Conservation (phyloP, 1,139 yeast species). For the Debaryomyces sp. region DNA sequence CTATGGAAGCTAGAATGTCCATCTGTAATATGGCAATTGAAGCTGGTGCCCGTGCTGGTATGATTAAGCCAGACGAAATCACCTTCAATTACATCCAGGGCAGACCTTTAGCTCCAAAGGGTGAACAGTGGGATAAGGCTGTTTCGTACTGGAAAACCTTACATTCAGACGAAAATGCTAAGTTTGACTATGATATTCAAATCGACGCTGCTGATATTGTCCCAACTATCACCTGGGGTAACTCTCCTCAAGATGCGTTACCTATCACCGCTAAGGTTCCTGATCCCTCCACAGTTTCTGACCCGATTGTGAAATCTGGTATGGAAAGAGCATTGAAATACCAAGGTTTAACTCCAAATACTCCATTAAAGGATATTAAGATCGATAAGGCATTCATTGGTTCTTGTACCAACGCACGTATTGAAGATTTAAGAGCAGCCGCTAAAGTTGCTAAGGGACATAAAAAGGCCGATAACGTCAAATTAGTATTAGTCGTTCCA, state of each 20-base stretch:
- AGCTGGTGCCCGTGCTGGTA: slow-evolving; percentile 99
- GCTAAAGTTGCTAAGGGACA: slow-evolving; percentile 92
- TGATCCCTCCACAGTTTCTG: slow-evolving; percentile 73
- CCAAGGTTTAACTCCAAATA: slow-evolving; percentile 88
- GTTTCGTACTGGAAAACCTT: slow-evolving; percentile 86
- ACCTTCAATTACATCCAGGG: slow-evolving; percentile 90
- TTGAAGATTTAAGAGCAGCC: slow-evolving; percentile 95
- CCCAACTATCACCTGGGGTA: slow-evolving; percentile 99
- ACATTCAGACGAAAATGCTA: slow-evolving; percentile 85
- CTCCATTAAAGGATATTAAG: slow-evolving; percentile 69
- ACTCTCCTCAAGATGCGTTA: slow-evolving; percentile 97
- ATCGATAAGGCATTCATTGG: slow-evolving; percentile 97
- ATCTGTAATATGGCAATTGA: slow-evolving; percentile 99
- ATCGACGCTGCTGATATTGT: slow-evolving; percentile 83
- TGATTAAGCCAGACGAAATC: slow-evolving; percentile 92
- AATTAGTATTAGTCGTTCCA: slow-evolving; percentile 89
- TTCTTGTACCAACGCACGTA: slow-evolving; percentile 96
- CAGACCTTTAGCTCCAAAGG: slow-evolving; percentile 92
- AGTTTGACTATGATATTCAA: slow-evolving; percentile 79
- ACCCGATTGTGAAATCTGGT: slow-evolving; percentile 78
- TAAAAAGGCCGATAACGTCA: slow-evolving; percentile 79
- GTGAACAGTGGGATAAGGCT: slow-evolving; percentile 94
- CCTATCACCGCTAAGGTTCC: slow-evolving; percentile 92
- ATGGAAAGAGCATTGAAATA: slow-evolving; percentile 89
- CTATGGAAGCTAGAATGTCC: slow-evolving; percentile 99